Conservation (phyloP, 148 eudicot species). For the Camellia lanceoleosa region DNA sequence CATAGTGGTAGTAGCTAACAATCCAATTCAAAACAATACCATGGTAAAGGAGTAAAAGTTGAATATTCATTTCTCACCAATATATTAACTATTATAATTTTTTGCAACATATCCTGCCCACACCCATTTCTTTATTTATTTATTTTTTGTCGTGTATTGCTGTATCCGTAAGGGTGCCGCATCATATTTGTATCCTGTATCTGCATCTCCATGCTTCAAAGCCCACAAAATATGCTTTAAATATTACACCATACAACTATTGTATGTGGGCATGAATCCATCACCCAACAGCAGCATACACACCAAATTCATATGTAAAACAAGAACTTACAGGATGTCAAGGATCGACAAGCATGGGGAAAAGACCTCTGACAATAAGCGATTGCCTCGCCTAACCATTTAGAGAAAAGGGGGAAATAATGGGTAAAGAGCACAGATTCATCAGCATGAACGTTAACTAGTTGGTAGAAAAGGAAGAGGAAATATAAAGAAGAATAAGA, state of each 20-base stretch:
- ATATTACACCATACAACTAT: not conserved
- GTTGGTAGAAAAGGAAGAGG: not conserved
- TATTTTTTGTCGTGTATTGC: no score
- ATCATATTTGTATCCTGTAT: not conserved
- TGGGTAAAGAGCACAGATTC: constrained; percentile 9
- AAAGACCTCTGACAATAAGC: constrained; percentile 84
- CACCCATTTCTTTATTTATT: no score
- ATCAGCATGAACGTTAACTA: constrained; percentile 2
- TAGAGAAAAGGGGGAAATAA: not conserved
- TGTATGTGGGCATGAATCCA: not conserved
- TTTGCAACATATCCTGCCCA: no score
- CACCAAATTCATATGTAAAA: not conserved
- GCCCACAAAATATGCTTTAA: not conserved
- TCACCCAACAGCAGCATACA: not conserved
- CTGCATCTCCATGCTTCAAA: not conserved
- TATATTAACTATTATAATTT: no score
- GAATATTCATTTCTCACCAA: no score
- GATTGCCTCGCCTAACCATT: constrained; percentile 85
- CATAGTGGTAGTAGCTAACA: no score
- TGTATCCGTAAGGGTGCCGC: no score
- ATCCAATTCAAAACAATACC: no score
- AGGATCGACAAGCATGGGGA: constrained; percentile 98
- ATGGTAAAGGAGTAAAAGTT: no score
- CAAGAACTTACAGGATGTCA: constrained; percentile 82
- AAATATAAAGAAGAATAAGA: not conserved